These are phyloP conservation scores for Polymyxa betae DNA, from an alignment of 208 protist genomes.

Conservation along the genomic window DNA sequence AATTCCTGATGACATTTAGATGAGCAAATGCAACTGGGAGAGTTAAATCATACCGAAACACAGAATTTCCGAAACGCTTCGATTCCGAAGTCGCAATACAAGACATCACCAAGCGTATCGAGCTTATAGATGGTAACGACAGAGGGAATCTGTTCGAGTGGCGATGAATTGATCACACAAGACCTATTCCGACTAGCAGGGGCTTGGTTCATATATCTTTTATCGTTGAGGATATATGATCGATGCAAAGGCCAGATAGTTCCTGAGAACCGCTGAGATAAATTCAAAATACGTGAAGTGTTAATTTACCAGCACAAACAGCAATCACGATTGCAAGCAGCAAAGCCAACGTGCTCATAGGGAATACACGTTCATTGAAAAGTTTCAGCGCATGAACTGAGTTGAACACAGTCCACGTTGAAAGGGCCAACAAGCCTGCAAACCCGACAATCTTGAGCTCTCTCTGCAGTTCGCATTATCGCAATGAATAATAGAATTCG, in stretches of 20 bases:
- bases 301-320: background rate
- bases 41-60: background rate
- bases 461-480: too few relatives aligned
- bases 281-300: too few relatives aligned
- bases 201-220: background rate
- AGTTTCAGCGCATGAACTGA: background rate
- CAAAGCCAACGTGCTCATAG: background rate
- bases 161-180: background rate
- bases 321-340: background rate
- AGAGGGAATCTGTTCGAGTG: background rate
- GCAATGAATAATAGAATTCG: too few relatives aligned
- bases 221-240: background rate
- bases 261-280: background rate
- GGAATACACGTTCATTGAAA: background rate
- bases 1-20: background rate
- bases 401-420: background rate
- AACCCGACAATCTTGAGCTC: background rate
- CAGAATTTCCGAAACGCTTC: background rate
- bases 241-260: constrained; percentile 8
- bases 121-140: background rate
- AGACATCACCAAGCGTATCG: background rate
- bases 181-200: too few relatives aligned
- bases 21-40: background rate
- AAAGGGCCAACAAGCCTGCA: background rate
- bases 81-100: background rate